phyloP scores from a whole-genome alignment of 257 asterid species.

The Penstemon eatonii region DNA sequence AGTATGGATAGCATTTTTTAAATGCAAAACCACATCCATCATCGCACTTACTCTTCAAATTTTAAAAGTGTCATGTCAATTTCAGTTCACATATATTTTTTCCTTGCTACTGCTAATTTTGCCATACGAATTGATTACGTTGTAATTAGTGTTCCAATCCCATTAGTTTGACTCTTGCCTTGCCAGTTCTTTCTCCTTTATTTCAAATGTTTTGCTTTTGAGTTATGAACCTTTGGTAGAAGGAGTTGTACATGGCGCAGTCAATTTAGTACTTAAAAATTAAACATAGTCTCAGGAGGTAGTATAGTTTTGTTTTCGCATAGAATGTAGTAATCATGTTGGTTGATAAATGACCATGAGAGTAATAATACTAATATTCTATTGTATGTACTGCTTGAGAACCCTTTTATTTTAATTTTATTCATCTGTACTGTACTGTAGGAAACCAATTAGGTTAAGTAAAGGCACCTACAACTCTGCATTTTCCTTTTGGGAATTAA shows the following conservation, averaged over 20 bases:
- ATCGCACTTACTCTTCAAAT: constrained; percentile 9
- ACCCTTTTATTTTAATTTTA: too few species aligned
- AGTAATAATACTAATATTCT: too few species aligned
- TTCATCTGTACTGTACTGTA: too few species aligned
- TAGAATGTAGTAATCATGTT: too few species aligned
- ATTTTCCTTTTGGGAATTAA: too few species aligned
- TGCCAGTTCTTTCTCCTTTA: constrained; percentile 2
- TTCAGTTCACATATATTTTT: background rate
- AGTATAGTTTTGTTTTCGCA: too few species aligned
- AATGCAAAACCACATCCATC: constrained; percentile 12
- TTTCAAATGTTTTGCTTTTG: background rate
- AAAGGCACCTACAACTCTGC: too few species aligned
- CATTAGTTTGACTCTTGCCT: background rate
- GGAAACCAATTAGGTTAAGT: too few species aligned
- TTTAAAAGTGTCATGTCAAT: constrained; percentile 12
- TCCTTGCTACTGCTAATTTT: constrained; percentile 27
- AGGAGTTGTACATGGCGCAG: background rate
- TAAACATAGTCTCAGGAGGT: too few species aligned
- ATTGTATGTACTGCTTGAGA: background rate
- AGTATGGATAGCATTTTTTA: constrained; percentile 1
- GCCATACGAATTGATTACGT: background rate
- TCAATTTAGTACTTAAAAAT: too few species aligned
- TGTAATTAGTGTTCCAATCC: constrained; percentile 25
- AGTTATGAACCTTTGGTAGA: constrained; percentile 11
- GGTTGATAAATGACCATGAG: too few species aligned